Evolutionary conservation across 805 yeast species (phyloP).

Genomic region (Blastobotrys parvus): DNA sequence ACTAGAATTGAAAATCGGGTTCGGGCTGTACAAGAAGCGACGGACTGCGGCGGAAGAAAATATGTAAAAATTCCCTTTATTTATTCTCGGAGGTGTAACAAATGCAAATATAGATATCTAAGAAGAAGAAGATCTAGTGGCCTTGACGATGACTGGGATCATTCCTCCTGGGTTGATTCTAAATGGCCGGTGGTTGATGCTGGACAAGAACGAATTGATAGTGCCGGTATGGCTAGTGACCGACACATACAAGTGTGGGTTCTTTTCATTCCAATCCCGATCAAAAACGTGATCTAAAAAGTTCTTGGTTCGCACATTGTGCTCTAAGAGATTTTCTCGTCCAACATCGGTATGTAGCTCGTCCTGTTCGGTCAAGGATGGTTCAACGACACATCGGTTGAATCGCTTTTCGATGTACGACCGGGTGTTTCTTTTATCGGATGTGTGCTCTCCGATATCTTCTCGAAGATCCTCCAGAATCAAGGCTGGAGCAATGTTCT

Average conservation of each 20-base stretch:
- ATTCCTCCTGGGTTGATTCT: constrained; percentile 45
- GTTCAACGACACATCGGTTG: constrained; percentile 8
- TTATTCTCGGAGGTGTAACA: too few relatives aligned
- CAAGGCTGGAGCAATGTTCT: constrained; percentile 11
- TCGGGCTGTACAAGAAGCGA: neutral
- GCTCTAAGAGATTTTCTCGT: constrained; percentile 10
- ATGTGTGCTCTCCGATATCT: constrained; percentile 42
- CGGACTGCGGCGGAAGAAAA: neutral
- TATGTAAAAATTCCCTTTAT: neutral
- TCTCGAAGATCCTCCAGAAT: constrained; percentile 32
- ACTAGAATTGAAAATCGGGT: constrained; percentile 1
- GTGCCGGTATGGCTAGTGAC: constrained; percentile 43
- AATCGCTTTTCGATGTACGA: constrained; percentile 34
- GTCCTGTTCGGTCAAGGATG: constrained; percentile 9
- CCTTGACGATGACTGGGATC: constrained; percentile 45
- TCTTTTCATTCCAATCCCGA: constrained; percentile 6
- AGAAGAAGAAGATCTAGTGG: constrained; percentile 1
- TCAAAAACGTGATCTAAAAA: constrained; percentile 10
- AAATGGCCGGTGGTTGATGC: constrained; percentile 39
- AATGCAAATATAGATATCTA: too few relatives aligned
- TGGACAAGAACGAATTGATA: constrained; percentile 38
- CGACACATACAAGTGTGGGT: constrained; percentile 20
- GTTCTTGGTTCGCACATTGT: constrained; percentile 7
- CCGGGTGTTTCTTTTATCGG: constrained; percentile 37
- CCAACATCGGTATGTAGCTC: constrained; percentile 8